A percentile compares a stretch with the other conserved stretches of the same genome.
Conservation (phyloP, 768 basidiomycete species). For the Dacryopinax spathularia region DNA sequence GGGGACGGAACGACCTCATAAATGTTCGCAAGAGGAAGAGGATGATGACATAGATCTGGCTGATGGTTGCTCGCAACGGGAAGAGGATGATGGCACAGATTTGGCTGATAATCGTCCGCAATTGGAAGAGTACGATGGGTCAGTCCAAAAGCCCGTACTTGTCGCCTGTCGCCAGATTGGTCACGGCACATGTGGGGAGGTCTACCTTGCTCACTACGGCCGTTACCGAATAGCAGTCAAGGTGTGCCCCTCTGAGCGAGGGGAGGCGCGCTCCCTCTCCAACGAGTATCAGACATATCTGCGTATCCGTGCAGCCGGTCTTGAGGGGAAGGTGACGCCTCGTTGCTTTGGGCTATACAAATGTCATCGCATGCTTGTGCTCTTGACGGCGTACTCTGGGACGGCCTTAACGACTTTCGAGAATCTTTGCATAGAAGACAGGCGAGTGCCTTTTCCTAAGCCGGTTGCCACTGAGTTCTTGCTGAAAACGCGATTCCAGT, state of each 20-base stretch:
- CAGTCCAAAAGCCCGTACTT: no score
- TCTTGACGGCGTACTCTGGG: background rate
- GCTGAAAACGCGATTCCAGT: background rate
- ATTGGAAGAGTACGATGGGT: no score
- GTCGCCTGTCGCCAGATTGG: background rate
- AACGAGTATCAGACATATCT: background rate
- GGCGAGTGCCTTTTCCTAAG: background rate
- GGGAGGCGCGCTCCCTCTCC: background rate
- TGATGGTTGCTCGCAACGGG: no score
- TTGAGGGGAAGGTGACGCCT: background rate
- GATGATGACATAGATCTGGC: no score
- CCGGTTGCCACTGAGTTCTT: no score
- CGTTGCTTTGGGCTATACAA: background rate
- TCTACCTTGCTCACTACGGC: background rate
- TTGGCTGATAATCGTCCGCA: no score
- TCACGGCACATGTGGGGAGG: background rate
- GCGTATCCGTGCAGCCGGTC: background rate
- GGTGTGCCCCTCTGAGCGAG: background rate
- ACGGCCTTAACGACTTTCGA: background rate
- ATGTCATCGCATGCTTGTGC: background rate
- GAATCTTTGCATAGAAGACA: background rate
- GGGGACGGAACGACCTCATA: no score
- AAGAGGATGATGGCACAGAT: no score
- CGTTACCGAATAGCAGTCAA: background rate
- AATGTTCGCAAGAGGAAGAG: no score